Evolutionary conservation across 2,329 filamentous ascomycete species (phyloP), one percentile per base, ranked within the genome.

Genomic region (Fusarium pininemorale): DNA sequence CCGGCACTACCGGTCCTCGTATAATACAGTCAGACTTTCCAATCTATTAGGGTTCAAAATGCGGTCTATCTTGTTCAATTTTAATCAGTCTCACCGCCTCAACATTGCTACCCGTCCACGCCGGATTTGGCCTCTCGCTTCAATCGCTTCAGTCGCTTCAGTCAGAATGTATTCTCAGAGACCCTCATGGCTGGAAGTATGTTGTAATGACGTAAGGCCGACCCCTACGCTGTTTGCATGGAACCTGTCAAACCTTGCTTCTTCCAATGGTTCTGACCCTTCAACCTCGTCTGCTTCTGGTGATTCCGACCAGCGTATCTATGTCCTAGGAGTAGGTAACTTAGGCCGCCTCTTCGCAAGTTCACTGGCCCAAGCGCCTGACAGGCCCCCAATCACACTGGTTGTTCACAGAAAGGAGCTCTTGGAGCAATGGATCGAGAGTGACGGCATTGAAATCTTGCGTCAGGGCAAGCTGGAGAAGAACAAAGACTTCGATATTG

Each of bases 281-380:
- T 26, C 59, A 22, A 42, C 32, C 22, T 56, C 64, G 20, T 37
- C 22, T 20, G 54, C 53, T 58, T 55, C 60, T 12, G 44, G 65
- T 26, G 72, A 74, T 62, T 59, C 66, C 12, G 55, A 79, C 41
- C 80, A 79, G n/a, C 87, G 91, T 39, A 91, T 97, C 70, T 90
- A 96, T 78, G 87, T 98, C 54, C 84, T 98, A 7, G 95, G 96
- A 16, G 80, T 93, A 16, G 95, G 95, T 41, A 97, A 94, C 79
- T 86, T 98, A 18, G 95, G 95, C 20, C 90, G 90, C 48, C 89
- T 98, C 32, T 90, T 95, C 72, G 94, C 95, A 32, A 91, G 92
- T 79, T 90, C 90, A 28, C 85, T 98, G 16, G 88, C 90, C 28
- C 86, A 88, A 26, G 84, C 90, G 14, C 77, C 82, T 2, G 82